Evolutionary conservation across 2,329 filamentous ascomycete genomes (phyloP), one percentile per base, ranked within the genome.

Genomic region (Alternaria infectoria): DNA sequence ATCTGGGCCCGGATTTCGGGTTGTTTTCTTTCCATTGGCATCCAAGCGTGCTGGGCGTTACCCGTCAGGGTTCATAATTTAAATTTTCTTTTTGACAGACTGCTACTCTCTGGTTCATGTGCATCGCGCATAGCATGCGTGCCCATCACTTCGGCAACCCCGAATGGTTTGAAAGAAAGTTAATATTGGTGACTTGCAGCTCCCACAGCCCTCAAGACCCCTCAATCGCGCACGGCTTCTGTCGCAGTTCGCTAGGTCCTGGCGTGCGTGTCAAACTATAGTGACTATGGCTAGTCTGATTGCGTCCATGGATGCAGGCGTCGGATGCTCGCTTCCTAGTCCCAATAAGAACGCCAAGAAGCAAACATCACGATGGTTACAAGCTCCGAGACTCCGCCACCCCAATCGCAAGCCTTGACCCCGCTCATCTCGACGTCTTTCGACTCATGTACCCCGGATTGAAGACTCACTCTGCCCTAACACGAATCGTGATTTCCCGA

Each of bases 401-500:
- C 32, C 61, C 61, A 66, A 65, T 68, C 46, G 50, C 25, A 43
- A 43, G 47, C 26, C 32, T 19, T 19, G 17, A 43, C 46, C 36
- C 44, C 32, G 47, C 47, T 21, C 36, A 55, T 28, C 25, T 23
- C 28, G 30, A 36, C 56, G n/a, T 46, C 28, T 28, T 28, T 10
- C 36, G 55, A 56, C 58, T 51, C 61, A 40, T 64, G 47, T 52
- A 10, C 43, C 45, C 26, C 46, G 58, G 51, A 50, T 21, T 54
- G 25, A 25, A 25, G 25, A 28, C 56, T 57, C 36, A 13, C 32
- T 52, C 32, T 25, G 23, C 13, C 23, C 19, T 28, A 59, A 46
- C 56, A 67, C 59, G 66, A 68, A 21, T 68, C 64, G 59, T 40
- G 11, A 25, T 45, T 13, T 40, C 43, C 28, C 17, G 17, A 30